Evolutionary conservation across 2,329 filamentous ascomycete genomes (phyloP).

Genomic region (Diaporthe nobilis): DNA sequence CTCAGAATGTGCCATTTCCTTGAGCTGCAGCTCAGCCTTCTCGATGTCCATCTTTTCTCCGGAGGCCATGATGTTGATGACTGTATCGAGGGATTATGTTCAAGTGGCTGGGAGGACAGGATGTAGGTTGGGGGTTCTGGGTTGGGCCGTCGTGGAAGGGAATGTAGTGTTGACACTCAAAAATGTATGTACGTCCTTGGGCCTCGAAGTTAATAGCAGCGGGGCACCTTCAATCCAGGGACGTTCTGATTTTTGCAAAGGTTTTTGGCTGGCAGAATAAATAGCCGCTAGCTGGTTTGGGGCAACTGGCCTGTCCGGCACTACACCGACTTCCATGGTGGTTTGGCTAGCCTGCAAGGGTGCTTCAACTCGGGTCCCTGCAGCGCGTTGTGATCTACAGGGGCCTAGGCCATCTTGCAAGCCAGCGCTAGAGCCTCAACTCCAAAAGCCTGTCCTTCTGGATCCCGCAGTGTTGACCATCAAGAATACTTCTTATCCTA

Average conservation of each 20-base stretch:
- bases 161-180: neutral
- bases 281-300: constrained; percentile 3
- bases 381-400: constrained; percentile 3
- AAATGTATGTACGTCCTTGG: neutral
- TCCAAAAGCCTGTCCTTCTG: neutral
- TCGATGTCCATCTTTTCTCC: constrained; percentile 71
- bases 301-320: neutral
- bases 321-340: constrained; percentile 22
- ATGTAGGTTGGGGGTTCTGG: neutral
- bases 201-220: constrained; percentile 9
- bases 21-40: constrained; percentile 73
- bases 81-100: neutral
- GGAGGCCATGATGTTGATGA: constrained; percentile 54
- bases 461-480: neutral
- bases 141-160: neutral
- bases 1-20: constrained; percentile 90
- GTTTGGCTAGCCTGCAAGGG: neutral
- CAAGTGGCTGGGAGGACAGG: neutral
- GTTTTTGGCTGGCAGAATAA: constrained; percentile 33
- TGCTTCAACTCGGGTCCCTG: constrained; percentile 3
- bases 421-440: constrained; percentile 10
- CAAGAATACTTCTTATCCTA: neutral
- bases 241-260: constrained; percentile 32
- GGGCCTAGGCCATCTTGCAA: neutral
- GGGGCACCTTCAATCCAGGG: constrained; percentile 24